Evolutionary conservation across 2,329 filamentous ascomycete species (phyloP).

Genomic region (Beauveria varroae): DNA sequence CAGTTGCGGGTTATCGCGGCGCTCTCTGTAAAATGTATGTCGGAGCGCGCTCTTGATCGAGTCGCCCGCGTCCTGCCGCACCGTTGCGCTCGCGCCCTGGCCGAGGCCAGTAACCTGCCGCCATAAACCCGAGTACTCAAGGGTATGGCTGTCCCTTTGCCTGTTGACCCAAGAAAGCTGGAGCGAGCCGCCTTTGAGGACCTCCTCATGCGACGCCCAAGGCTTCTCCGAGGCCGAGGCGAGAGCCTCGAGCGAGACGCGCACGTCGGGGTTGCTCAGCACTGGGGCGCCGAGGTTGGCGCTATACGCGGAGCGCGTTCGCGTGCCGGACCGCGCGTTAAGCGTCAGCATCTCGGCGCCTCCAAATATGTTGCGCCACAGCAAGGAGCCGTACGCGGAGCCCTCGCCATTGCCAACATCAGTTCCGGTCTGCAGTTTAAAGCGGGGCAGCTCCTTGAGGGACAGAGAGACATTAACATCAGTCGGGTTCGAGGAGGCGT

Average conservation of each 20-base stretch:
- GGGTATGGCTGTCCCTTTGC: conserved; percentile 61
- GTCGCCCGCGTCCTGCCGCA: conserved; percentile 82
- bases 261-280: conserved; percentile 73
- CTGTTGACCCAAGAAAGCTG: conserved; percentile 68
- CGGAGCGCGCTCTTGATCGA: conserved; percentile 81
- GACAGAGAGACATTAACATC: conserved; percentile 80
- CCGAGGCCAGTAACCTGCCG: conserved; percentile 78
- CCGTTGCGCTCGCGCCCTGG: conserved; percentile 67
- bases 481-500: conserved; percentile 62
- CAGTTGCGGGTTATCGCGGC: conserved; percentile 76
- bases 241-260: conserved; percentile 70
- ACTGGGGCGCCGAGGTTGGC: conserved; percentile 78
- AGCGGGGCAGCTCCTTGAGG: conserved; percentile 71
- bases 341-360: conserved; percentile 84
- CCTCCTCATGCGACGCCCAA: conserved; percentile 92
- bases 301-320: conserved; percentile 86
- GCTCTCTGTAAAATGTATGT: conserved; percentile 73
- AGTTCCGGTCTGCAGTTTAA: conserved; percentile 89
- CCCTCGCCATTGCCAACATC: conserved; percentile 92
- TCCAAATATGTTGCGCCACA: conserved; percentile 88
- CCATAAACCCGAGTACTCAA: conserved; percentile 79
- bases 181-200: conserved; percentile 66
- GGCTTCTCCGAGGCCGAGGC: conserved; percentile 80
- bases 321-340: conserved; percentile 81
- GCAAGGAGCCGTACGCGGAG: conserved; percentile 80